These are phyloP conservation scores for Trichaptum fuscoviolaceum DNA, from an alignment of 768 basidiomycete genomes.

Conservation along the genomic window DNA sequence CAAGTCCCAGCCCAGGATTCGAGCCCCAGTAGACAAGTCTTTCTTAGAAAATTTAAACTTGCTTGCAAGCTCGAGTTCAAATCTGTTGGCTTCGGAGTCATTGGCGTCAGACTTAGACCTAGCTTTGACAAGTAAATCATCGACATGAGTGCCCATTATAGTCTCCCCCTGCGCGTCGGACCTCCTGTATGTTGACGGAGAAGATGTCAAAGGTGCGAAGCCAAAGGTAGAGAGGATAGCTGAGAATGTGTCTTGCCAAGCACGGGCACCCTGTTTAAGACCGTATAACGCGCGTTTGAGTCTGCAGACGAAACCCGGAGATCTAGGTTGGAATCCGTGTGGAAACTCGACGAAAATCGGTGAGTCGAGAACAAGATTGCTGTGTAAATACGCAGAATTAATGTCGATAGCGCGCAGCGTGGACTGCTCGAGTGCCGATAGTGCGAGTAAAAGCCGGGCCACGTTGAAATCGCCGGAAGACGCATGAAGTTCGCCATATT, in stretches of 20 bases:
- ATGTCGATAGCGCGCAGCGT: background rate
- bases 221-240: slow-evolving; percentile 7
- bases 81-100: background rate
- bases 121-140: slow-evolving; percentile 17
- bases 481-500: background rate
- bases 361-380: background rate
- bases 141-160: slow-evolving; percentile 23
- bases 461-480: background rate
- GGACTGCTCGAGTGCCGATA: background rate
- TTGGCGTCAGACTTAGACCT: too few species aligned
- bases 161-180: background rate
- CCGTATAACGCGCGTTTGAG: slow-evolving; percentile 22
- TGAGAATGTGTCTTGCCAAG: slow-evolving; percentile 17
- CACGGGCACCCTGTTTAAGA: slow-evolving; percentile 20
- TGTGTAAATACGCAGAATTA: background rate
- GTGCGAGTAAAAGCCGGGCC: background rate
- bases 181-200: slow-evolving; percentile 13
- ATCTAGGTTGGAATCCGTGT: background rate
- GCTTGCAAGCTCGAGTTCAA: slow-evolving; percentile 5
- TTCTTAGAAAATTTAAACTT: slow-evolving; percentile 9
- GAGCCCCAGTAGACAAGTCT: slow-evolving; percentile 9
- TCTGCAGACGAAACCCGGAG: slow-evolving; percentile 12
- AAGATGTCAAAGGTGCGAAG: slow-evolving; percentile 8
- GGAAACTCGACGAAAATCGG: background rate
- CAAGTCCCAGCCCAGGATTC: background rate